Evolutionary conservation across 148 eudicot genomes (phyloP), one percentile per base, ranked within the genome.

Genomic region (Talinum fruticosum): DNA sequence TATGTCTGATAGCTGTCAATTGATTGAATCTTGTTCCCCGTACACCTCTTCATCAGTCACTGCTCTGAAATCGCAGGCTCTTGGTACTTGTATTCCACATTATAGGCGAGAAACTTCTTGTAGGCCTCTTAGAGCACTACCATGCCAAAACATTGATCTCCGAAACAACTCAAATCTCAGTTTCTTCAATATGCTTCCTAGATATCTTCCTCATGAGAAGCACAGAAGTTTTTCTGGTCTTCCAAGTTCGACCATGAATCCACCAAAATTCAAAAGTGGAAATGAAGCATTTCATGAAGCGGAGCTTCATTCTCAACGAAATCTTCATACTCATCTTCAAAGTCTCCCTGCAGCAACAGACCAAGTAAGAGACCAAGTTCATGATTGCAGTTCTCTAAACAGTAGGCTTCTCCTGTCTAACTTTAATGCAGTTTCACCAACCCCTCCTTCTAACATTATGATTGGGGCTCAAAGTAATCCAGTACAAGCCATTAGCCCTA

Each of bases 171-270:
- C 70, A 29, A 49, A 54, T 66, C 30, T 65, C 51, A 35, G 15
- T 72, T 72, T 47, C 21, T 30, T 35, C 8, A 66, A 67, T 28
- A 67, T 47, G 14, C 38, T 70, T 36, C 14, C 57, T 0, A 51
- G 44, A 14, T 36, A 70, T 62, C 3, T 34, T 41, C 80, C 45
- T 75, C 4, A n/a, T 30, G 51, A 75, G 5, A 80, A 32, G 8
- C 49, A 33, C 69, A 30, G 21, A n/a, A 67, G 28, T 28, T 19
- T 34, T 53, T 49, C 66, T 45, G 15, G 5, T 62, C 49, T 65
- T 37, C n/a, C 53, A 72, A 65, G 67, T 77, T 66, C 77, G 24
- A 76, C 35, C 13, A 21, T 30, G 61, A 77, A 51, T 28, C 41
- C 16, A 71, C 12, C 41, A 19, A 53, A 35, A 41, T 24, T 59